phyloP scores from a whole-genome alignment of 768 basidiomycete species.

The Pholiota conissans region DNA sequence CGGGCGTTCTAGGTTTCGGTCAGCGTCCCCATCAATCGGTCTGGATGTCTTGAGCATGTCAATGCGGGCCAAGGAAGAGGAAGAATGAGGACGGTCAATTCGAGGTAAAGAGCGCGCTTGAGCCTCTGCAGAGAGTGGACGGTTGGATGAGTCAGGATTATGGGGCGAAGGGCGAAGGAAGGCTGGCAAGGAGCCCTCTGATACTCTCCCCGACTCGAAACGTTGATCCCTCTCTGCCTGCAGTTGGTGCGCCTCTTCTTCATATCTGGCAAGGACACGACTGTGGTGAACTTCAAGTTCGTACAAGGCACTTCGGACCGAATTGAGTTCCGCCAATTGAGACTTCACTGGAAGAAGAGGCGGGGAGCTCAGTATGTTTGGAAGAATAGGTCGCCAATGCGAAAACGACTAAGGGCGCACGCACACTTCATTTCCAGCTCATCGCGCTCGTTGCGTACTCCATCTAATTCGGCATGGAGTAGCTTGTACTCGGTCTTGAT shows the following conservation, averaged over 20 bases:
- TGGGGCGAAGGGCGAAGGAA: neutral
- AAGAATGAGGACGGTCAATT: neutral
- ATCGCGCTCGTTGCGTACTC: slow-evolving; percentile 69
- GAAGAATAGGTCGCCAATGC: slow-evolving; percentile 1
- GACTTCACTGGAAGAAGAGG: slow-evolving; percentile 45
- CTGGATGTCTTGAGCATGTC: neutral
- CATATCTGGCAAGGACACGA: slow-evolving; percentile 74
- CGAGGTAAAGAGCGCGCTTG: neutral
- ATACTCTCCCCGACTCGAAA: neutral
- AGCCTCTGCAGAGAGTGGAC: neutral
- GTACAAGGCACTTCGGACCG: slow-evolving; percentile 77
- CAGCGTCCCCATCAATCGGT: neutral
- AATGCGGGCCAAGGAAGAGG: neutral
- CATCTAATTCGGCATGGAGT: slow-evolving; percentile 57
- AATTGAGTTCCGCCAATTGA: slow-evolving; percentile 79
- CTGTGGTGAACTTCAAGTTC: slow-evolving; percentile 79
- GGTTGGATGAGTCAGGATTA: neutral
- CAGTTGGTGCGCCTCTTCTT: slow-evolving; percentile 67
- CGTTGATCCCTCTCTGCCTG: slow-evolving; percentile 43
- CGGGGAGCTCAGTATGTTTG: neutral
- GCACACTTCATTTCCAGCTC: slow-evolving; percentile 81
- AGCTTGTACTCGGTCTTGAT: slow-evolving; percentile 81
- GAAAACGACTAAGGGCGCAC: slow-evolving; percentile 22
- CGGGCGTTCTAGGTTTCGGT: neutral
- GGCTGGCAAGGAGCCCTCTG: neutral